phyloP scores from a whole-genome alignment of 768 basidiomycete genomes.

The Mycena vulgaris region DNA sequence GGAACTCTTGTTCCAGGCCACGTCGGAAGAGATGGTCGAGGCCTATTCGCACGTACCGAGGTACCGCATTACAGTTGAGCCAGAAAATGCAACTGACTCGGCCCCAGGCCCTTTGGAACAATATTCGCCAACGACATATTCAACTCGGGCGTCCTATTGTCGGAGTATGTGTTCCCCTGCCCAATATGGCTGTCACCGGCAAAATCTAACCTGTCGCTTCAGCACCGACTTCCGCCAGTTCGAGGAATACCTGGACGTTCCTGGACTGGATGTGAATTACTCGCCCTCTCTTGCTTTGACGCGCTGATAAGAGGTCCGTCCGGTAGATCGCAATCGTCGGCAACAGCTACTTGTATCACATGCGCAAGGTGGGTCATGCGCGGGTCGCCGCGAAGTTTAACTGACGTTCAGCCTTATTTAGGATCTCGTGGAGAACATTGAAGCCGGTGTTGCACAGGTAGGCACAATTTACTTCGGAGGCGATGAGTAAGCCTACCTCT shows the following conservation, averaged over 20 bases:
- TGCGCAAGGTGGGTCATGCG: slow-evolving; percentile 74
- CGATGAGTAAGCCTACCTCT: neutral
- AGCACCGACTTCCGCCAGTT: slow-evolving; percentile 98
- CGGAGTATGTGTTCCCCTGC: slow-evolving; percentile 73
- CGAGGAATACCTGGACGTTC: slow-evolving; percentile 89
- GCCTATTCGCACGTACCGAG: slow-evolving; percentile 90
- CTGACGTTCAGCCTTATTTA: slow-evolving; percentile 41
- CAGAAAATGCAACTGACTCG: too few relatives aligned
- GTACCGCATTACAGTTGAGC: slow-evolving; percentile 59
- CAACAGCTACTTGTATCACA: slow-evolving; percentile 95
- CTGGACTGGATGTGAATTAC: slow-evolving; percentile 86
- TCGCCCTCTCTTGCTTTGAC: slow-evolving; percentile 3
- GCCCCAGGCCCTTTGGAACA: slow-evolving; percentile 90
- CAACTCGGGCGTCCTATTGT: slow-evolving; percentile 89
- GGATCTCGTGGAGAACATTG: slow-evolving; percentile 89
- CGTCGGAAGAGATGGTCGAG: slow-evolving; percentile 93
- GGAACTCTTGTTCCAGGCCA: slow-evolving; percentile 96
- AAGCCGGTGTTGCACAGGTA: slow-evolving; percentile 83
- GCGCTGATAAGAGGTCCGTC: slow-evolving; percentile 17
- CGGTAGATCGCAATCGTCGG: slow-evolving; percentile 91
- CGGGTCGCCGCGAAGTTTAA: neutral
- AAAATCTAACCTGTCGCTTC: neutral
- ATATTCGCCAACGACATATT: slow-evolving; percentile 95
- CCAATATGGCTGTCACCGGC: too few relatives aligned
- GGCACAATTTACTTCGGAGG: neutral